Evolutionary conservation across 106 monocot genomes (phyloP), one percentile per base, ranked within the genome.

Genomic region (Acorus gramineus): DNA sequence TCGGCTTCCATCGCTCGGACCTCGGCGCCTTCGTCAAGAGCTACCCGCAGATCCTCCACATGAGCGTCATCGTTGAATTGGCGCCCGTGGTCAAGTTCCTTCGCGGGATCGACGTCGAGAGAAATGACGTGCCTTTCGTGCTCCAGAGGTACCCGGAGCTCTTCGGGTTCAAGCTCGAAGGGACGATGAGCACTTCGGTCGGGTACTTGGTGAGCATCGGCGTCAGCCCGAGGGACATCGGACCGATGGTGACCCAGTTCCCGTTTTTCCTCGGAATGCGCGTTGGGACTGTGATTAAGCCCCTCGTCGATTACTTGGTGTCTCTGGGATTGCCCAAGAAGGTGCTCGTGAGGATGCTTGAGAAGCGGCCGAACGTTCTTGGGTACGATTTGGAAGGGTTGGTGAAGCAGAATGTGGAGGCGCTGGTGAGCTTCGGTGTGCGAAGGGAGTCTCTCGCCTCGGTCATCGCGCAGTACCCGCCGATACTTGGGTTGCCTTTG

Each of bases 131-230:
- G 4, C 80, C 80, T 7, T 75, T 61, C 46, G 80, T 80, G 9
- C 47, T 80, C 11, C 66, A 71, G 52, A 65, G 47, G 66, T 80
- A 75, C 59, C 80, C 80, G 0, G 75, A 80, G 62, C 62, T 80
- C 3, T 54, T 80, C 7, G 80, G 80, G 2, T 80, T 80, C 57
- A 80, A 80, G 56, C 62, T 80, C 0, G 80, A 80, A 28, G 80
- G 80, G 9, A 80, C 80, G 5, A 80, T 80, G 80, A 80, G 80
- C 62, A 80, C 80, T 9, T 75, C 80, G 0, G 80, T 80, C 2
- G 80, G 71, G 2, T 80, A 75, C 53, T 66, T 80, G 6, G 70
- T 75, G 46, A 65, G 65, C 14, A 66, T 80, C n/a, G 75, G 80
- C 0, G 75, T 80, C 49, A 53, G 75, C 44, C 80, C 80, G 1